A percentile compares a stretch with the other conserved stretches of the same genome.
These are phyloP conservation scores for Melaleuca alternifolia DNA, from an alignment of 345 rosid genomes.

Conservation along the genomic window DNA sequence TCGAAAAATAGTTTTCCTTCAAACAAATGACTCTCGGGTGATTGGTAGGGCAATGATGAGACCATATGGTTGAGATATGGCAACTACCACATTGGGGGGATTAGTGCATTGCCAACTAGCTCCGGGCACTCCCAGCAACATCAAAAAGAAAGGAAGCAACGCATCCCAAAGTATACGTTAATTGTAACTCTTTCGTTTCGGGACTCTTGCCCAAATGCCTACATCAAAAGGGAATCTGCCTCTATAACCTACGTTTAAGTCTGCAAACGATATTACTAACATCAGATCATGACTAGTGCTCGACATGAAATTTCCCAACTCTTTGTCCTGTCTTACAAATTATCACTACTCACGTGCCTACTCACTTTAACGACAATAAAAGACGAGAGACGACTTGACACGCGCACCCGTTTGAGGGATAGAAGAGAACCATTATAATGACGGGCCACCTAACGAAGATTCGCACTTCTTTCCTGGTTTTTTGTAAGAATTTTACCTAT, in stretches of 20 bases:
- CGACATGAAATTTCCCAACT: background rate
- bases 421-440: background rate
- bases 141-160: background rate
- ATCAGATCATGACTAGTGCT: background rate
- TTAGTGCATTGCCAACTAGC: background rate
- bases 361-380: too few relatives aligned
- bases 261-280: background rate
- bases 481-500: background rate
- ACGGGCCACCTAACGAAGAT: background rate
- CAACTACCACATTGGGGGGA: background rate
- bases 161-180: too few relatives aligned
- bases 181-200: too few relatives aligned
- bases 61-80: background rate
- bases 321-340: background rate
- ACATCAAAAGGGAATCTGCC: background rate
- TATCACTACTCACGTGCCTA: too few relatives aligned
- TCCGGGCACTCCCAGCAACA: background rate
- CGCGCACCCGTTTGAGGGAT: background rate
- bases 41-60: background rate
- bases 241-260: background rate
- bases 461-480: background rate
- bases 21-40: background rate
- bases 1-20: too few relatives aligned
- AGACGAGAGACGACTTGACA: too few relatives aligned
- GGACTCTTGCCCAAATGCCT: too few relatives aligned